A percentile compares a stretch with the other conserved stretches of the same genome.
phyloP scores from a whole-genome alignment of 2,329 filamentous ascomycete species.

The Alternaria sp. region DNA sequence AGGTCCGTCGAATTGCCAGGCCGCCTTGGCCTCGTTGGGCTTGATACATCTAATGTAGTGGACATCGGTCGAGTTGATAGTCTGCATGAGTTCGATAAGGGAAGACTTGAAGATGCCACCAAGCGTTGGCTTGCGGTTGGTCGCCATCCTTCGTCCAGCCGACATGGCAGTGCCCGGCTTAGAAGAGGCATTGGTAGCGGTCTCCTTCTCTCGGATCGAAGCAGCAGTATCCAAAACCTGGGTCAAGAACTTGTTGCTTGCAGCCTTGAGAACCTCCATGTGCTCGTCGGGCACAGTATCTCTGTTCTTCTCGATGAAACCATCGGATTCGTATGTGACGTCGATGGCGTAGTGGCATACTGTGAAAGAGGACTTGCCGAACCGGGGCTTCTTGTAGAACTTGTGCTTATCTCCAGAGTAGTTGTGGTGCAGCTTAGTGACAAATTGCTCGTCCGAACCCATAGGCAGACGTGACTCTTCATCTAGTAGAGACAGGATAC shows the following conservation, averaged over 20 bases:
- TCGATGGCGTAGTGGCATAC: conserved; percentile 98
- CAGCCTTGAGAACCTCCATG: conserved; percentile 87
- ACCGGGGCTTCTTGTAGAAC: conserved; percentile 98
- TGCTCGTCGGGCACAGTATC: conserved; percentile 99
- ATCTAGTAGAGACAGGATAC: conserved; percentile 89
- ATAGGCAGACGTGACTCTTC: conserved; percentile 97
- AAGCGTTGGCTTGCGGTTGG: conserved; percentile 94
- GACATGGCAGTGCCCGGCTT: conserved; percentile 71
- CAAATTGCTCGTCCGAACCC: conserved; percentile 97
- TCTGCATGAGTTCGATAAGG: conserved; percentile 96
- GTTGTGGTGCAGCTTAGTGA: conserved; percentile 94
- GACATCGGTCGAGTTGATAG: conserved; percentile 97
- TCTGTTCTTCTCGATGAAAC: conserved; percentile 99
- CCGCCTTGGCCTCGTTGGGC: conserved; percentile 94
- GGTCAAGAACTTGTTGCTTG: conserved; percentile 83
- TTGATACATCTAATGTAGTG: conserved; percentile 99
- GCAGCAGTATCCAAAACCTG: conserved; percentile 87
- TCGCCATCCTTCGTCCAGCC: conserved; percentile 84
- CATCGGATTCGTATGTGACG: conserved; percentile 98
- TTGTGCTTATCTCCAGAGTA: conserved; percentile 90
- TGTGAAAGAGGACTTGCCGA: conserved; percentile 96
- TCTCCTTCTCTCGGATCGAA: conserved; percentile 89
- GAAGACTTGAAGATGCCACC: conserved; percentile 99
- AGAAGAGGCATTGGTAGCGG: conserved; percentile 68
- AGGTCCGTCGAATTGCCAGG: conserved; percentile 98